phyloP scores from a whole-genome alignment of 2,329 filamentous ascomycete genomes.

The Sarocladiaceae sp. region DNA sequence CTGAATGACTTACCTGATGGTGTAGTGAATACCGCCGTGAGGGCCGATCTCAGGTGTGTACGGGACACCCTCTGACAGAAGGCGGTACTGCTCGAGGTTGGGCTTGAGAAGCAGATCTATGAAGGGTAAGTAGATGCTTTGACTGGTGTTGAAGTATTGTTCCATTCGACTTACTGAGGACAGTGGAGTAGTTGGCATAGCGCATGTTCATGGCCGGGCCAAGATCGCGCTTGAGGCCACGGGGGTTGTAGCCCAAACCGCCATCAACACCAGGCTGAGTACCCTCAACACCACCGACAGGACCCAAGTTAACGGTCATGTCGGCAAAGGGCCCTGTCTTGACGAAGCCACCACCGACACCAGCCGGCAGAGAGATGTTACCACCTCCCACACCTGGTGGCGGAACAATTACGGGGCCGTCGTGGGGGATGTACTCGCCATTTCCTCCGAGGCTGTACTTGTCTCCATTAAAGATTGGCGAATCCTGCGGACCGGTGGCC shows the following conservation, averaged over 20 bases:
- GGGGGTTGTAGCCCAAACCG: conserved; percentile 31
- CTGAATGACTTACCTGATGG: conserved; percentile 17
- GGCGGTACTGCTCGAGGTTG: conserved; percentile 29
- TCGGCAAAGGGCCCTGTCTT: conserved; percentile 39
- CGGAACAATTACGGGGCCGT: conserved; percentile 24
- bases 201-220: conserved; percentile 23
- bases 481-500: conserved; percentile 37
- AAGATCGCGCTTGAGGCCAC: conserved; percentile 26
- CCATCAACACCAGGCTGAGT: conserved; percentile 17
- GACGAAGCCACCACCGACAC: conserved; percentile 49
- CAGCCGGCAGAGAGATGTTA: conserved; percentile 19
- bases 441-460: conserved; percentile 41
- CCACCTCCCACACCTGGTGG: conserved; percentile 21
- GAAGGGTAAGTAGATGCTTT: background rate
- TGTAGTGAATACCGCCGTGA: conserved; percentile 25
- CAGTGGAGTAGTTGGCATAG: conserved; percentile 25
- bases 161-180: conserved; percentile 12
- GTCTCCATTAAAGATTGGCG: conserved; percentile 49
- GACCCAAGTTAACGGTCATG: conserved; percentile 30
- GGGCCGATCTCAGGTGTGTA: conserved; percentile 24
- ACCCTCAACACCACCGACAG: conserved; percentile 19
- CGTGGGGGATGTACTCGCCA: conserved; percentile 30
- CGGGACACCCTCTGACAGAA: conserved; percentile 28
- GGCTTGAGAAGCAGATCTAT: conserved; percentile 24
- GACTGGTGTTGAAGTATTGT: background rate